Base-by-base conservation (phyloP, 805 yeast genomes). In the Yarrowia divulgata region DNA sequence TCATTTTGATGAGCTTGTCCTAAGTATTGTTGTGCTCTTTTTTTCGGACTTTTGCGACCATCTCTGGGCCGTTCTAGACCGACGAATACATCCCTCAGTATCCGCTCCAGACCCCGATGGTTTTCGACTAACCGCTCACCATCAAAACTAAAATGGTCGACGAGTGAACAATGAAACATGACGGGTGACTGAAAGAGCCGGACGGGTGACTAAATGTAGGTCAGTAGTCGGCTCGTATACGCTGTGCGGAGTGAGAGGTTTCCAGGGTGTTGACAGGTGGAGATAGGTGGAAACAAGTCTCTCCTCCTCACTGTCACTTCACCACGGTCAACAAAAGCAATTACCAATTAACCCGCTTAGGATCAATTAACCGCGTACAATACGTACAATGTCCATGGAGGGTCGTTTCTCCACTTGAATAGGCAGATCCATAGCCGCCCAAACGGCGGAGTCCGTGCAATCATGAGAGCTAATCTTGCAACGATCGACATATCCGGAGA, bases 171-270 rank as follows among this genome's bases (percentile, higher is more conserved):
- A 18, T 43, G 46, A 43, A n/a, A 13, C 16, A 7, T 5, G 32
- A 19, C 50, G 34, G 34, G 34, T 46, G 50, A 46, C 50, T 8
- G 48, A 8, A 29, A 9, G 52, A 16, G 10, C 10, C 14, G 9
- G 55, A 49, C 55, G 55, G 58, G 58, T 54, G 58, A 54, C 58
- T 54, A 19, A 54, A 50, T n/a, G 29, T 34, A 34, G 57, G 57
- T 50, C 57, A 50, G 34, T 12, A 23, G 29, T 23, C 29, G 29
- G 4, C 2, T 23, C 29, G 29, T 23, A 23, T 23, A 23, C 29
- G 29, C 4, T 23, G 29, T 23, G 29, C 29, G 29, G 29, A 23
- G 29, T 2, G 4, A 23, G 29, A 23, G 3, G 2, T 23, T 23
- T 23, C 29, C 29, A 23, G n/a, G n/a, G n/a, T n/a, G n/a, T n/a